These are phyloP conservation scores for Mycena belliarum DNA, from an alignment of 768 basidiomycete genomes.

Conservation along the genomic window DNA sequence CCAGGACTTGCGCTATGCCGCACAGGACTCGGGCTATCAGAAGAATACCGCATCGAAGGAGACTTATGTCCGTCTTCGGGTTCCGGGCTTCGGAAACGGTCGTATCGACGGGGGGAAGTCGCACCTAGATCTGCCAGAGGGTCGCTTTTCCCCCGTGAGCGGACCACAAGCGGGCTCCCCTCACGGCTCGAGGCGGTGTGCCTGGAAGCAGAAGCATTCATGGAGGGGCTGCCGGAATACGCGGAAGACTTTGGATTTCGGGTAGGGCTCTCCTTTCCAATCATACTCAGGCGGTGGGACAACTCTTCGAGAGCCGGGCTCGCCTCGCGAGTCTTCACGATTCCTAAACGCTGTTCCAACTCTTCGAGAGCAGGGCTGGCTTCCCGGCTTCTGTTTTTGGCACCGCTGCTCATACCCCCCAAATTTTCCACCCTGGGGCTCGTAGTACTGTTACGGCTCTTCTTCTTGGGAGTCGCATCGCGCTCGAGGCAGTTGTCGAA, in stretches of 20 bases:
- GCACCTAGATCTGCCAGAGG: slow-evolving; percentile 11
- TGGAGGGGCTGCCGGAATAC: slow-evolving; percentile 13
- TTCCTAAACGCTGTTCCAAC: slow-evolving; percentile 60
- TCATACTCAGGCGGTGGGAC: slow-evolving; percentile 42
- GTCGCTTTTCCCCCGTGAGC: slow-evolving; percentile 15
- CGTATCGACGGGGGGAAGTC: slow-evolving; percentile 24
- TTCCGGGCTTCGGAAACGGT: slow-evolving; percentile 28
- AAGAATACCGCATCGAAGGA: slow-evolving; percentile 19
- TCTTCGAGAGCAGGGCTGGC: slow-evolving; percentile 65
- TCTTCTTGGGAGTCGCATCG: slow-evolving; percentile 50
- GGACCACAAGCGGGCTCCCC: slow-evolving; percentile 30
- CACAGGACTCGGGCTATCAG: slow-evolving; percentile 27
- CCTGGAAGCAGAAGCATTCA: slow-evolving; percentile 27
- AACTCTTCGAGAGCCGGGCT: slow-evolving; percentile 58
- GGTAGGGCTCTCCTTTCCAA: slow-evolving; percentile 34
- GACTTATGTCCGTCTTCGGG: slow-evolving; percentile 13
- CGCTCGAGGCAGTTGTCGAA: slow-evolving; percentile 75
- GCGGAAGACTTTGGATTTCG: slow-evolving; percentile 26
- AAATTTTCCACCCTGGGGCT: slow-evolving; percentile 36
- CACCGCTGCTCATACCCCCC: slow-evolving; percentile 45
- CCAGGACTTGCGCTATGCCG: slow-evolving; percentile 32
- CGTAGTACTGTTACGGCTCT: slow-evolving; percentile 30
- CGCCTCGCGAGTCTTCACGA: slow-evolving; percentile 52
- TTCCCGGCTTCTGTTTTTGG: slow-evolving; percentile 43
- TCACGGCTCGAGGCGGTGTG: slow-evolving; percentile 27